Conservation (phyloP, 2,329 filamentous ascomycete genomes). For the Colletotrichum lindemuthianum region DNA sequence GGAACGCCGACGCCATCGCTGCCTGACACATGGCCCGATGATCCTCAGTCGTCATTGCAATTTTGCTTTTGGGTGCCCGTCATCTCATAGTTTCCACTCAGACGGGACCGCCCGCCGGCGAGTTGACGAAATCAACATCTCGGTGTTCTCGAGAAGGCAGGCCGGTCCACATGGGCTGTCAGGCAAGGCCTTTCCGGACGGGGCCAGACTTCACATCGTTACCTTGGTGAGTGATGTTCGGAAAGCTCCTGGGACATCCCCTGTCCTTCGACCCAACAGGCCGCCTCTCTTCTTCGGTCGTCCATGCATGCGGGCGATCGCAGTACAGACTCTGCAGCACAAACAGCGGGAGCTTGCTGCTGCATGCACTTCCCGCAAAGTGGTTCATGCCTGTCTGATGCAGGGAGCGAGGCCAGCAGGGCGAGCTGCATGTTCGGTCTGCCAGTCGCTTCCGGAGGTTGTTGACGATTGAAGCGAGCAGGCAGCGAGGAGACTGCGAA, state of each 20-base stretch:
- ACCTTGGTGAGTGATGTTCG: slow-evolving; percentile 27
- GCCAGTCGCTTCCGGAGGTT: slow-evolving; percentile 10
- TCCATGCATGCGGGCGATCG: slow-evolving; percentile 20
- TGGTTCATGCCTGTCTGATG: slow-evolving; percentile 23
- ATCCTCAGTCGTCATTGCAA: slow-evolving; percentile 11
- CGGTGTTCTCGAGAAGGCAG: slow-evolving; percentile 14
- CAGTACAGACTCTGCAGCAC: slow-evolving; percentile 21
- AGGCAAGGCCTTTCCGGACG: not conserved
- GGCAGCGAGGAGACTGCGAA: not conserved
- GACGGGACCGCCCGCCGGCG: slow-evolving; percentile 23
- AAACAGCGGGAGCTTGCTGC: not conserved
- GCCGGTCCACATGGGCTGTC: slow-evolving; percentile 14
- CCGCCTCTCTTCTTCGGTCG: not conserved
- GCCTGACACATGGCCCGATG: slow-evolving; percentile 32
- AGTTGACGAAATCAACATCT: slow-evolving; percentile 1
- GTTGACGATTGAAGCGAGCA: not conserved
- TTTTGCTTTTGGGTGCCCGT: slow-evolving; percentile 23
- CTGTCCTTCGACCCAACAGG: slow-evolving; percentile 27
- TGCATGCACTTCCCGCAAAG: slow-evolving; percentile 8
- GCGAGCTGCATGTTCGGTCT: slow-evolving; percentile 29
- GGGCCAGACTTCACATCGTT: slow-evolving; percentile 28
- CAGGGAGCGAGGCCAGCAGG: slow-evolving; percentile 9
- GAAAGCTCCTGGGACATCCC: slow-evolving; percentile 14
- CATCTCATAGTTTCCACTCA: slow-evolving; percentile 14
- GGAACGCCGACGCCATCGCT: slow-evolving; percentile 23